phyloP scores from a whole-genome alignment of 192 early-diverging fungal genomes.

The Haplosporangium gracile region DNA sequence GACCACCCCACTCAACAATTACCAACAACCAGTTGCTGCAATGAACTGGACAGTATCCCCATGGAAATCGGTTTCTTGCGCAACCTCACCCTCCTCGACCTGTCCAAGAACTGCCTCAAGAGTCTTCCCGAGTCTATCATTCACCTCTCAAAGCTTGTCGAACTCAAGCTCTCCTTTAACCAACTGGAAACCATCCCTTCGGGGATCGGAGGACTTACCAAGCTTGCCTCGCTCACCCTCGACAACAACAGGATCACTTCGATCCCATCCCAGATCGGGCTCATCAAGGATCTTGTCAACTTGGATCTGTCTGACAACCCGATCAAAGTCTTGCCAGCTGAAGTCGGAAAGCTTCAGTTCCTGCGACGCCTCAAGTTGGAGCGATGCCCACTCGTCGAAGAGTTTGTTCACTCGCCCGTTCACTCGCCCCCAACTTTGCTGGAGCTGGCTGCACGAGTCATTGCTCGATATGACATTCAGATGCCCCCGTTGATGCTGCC shows the following conservation, averaged over 20 bases:
- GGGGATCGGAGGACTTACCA: slow-evolving; percentile 71
- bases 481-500: slow-evolving; percentile 63
- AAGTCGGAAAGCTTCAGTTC: slow-evolving; percentile 76
- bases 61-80: slow-evolving; percentile 80
- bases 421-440: slow-evolving; percentile 75
- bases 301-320: slow-evolving; percentile 80
- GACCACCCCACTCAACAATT: not conserved
- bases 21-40: slow-evolving; percentile 75
- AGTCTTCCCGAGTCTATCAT: slow-evolving; percentile 78
- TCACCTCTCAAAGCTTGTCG: slow-evolving; percentile 72
- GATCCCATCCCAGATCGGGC: slow-evolving; percentile 77
- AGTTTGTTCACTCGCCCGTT: slow-evolving; percentile 56
- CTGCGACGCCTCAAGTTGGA: slow-evolving; percentile 72
- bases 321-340: slow-evolving; percentile 75
- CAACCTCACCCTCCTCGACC: slow-evolving; percentile 72
- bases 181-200: slow-evolving; percentile 72
- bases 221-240: slow-evolving; percentile 73
- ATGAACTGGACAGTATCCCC: slow-evolving; percentile 77
- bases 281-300: slow-evolving; percentile 68
- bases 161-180: slow-evolving; percentile 77
- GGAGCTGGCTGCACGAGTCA: slow-evolving; percentile 81
- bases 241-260: slow-evolving; percentile 70
- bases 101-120: slow-evolving; percentile 75
- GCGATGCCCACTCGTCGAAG: slow-evolving; percentile 64
- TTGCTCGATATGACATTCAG: slow-evolving; percentile 75